phyloP scores from a whole-genome alignment of 768 basidiomycete genomes.

The Trametes meyenii region DNA sequence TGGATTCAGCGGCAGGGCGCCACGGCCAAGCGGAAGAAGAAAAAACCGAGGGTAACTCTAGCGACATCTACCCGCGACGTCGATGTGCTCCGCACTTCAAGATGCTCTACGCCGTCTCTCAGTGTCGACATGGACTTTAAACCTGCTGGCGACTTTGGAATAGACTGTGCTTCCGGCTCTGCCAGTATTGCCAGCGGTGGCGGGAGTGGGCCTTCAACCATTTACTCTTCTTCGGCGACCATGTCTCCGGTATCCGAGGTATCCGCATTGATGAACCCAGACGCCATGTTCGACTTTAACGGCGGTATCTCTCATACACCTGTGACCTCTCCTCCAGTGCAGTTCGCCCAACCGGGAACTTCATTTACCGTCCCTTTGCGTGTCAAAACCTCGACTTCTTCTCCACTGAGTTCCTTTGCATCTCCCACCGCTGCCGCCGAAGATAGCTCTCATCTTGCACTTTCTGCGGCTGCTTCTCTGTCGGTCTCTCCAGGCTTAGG shows the following conservation, averaged over 20 bases:
- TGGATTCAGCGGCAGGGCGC: conserved; percentile 25
- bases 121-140: no score
- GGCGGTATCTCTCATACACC: neutral
- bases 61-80: neutral
- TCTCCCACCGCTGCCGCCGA: neutral
- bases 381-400: neutral
- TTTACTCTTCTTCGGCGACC: neutral
- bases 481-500: no score
- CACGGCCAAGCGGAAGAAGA: conserved; percentile 1
- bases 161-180: neutral
- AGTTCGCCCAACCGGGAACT: conserved; percentile 10
- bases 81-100: no score
- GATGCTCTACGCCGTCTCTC: no score
- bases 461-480: no score
- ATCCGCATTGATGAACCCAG: no score
- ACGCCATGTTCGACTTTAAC: no score
- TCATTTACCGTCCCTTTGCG: conserved; percentile 21
- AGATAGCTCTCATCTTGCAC: neutral
- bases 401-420: neutral
- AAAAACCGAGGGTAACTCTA: neutral
- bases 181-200: neutral
- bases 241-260: neutral
- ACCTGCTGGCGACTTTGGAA: neutral
- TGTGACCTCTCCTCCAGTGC: neutral
- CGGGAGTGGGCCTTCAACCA: neutral